Conservation (phyloP, 2,329 filamentous ascomycete genomes). For the Neonectria ditissima region DNA sequence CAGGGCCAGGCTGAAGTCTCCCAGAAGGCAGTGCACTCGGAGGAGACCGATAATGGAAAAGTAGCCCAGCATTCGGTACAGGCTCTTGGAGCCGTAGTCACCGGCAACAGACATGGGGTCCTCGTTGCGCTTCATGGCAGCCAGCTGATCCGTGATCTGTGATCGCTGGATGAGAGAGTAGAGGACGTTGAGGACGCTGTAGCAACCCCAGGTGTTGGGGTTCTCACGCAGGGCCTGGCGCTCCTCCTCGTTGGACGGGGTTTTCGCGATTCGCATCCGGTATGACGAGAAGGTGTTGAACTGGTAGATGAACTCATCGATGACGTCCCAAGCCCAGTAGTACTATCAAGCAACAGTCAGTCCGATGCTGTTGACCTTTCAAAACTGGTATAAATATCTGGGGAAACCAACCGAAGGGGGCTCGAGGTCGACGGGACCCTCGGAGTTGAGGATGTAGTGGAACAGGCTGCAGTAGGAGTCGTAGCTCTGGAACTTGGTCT, state of each 20-base stretch:
- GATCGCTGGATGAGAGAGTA: conserved; percentile 99
- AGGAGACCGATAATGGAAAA: conserved; percentile 99
- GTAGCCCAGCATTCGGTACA: conserved; percentile 99
- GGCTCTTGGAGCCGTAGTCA: conserved; percentile 92
- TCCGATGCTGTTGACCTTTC: conserved; percentile 28
- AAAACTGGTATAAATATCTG: conserved; percentile 15
- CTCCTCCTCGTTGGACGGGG: conserved; percentile 90
- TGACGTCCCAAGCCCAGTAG: conserved; percentile 99
- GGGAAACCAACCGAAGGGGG: conserved; percentile 84
- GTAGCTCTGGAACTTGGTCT: conserved; percentile 98
- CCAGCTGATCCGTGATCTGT: conserved; percentile 97
- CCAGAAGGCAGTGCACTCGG: conserved; percentile 94
- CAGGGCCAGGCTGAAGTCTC: conserved; percentile 96
- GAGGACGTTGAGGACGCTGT: conserved; percentile 98
- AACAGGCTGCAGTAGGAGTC: conserved; percentile 99
- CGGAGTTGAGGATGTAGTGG: conserved; percentile 99
- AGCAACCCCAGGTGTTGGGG: conserved; percentile 99
- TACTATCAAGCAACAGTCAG: conserved; percentile 68
- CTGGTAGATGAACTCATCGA: conserved; percentile 99
- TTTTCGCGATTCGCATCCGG: conserved; percentile 88
- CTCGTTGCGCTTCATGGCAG: conserved; percentile 93
- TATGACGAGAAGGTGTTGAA: conserved; percentile 99
- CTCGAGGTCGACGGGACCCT: conserved; percentile 97
- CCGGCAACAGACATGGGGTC: conserved; percentile 89
- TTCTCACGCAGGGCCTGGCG: conserved; percentile 92